Conservation (phyloP, 1,284 basidiomycete genomes). For the Sporisorium reilianum region DNA sequence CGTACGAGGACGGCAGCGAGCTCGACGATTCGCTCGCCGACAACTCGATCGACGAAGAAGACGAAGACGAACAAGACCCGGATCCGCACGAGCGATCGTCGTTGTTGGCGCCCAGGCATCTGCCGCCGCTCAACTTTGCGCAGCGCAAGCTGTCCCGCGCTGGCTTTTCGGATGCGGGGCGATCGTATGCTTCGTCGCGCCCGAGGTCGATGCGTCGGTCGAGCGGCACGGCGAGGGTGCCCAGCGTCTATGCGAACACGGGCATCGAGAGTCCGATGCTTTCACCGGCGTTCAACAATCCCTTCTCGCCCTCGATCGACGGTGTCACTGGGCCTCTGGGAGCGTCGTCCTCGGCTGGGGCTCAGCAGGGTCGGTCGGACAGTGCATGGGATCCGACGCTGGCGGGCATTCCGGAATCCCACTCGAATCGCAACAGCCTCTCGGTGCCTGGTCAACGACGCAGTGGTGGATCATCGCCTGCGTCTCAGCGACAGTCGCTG, state of each 20-base stretch:
- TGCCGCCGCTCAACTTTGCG: slow-evolving; percentile 65
- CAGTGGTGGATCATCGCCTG: slow-evolving; percentile 9
- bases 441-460: slow-evolving; percentile 12
- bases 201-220: slow-evolving; percentile 40
- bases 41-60: slow-evolving; percentile 43
- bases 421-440: slow-evolving; percentile 37
- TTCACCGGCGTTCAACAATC: slow-evolving; percentile 25
- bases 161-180: slow-evolving; percentile 38
- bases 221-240: slow-evolving; percentile 45
- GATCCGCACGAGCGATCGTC: slow-evolving; percentile 36
- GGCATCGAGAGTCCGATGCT: slow-evolving; percentile 53
- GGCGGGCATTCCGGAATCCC: slow-evolving; percentile 59
- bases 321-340: slow-evolving; percentile 5
- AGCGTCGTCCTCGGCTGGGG: background rate
- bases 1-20: slow-evolving; percentile 28
- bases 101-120: slow-evolving; percentile 47
- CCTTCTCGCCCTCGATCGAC: slow-evolving; percentile 21
- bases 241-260: slow-evolving; percentile 60
- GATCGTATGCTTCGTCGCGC: slow-evolving; percentile 15
- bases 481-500: slow-evolving; percentile 21
- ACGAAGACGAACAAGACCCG: slow-evolving; percentile 36
- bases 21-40: slow-evolving; percentile 65
- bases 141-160: slow-evolving; percentile 50
- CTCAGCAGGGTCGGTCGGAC: slow-evolving; percentile 11
- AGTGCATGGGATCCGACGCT: slow-evolving; percentile 59